phyloP scores from a whole-genome alignment of 1,284 basidiomycete species.

The Ustilago cynodontis region DNA sequence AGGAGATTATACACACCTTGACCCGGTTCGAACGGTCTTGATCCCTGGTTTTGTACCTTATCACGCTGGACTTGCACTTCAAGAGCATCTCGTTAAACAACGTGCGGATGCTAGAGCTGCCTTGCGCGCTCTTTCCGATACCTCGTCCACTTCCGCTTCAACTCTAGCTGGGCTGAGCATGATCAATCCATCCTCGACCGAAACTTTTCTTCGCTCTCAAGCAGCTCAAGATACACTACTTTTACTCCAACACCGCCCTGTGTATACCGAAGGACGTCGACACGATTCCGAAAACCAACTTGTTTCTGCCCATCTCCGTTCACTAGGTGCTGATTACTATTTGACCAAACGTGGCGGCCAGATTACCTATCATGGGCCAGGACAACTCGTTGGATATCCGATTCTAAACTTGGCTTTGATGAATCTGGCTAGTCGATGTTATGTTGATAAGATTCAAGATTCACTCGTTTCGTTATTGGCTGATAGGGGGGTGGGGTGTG shows the following conservation, averaged over 20 bases:
- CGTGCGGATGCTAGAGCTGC: conserved; percentile 69
- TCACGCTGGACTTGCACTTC: conserved; percentile 58
- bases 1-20: conserved; percentile 25
- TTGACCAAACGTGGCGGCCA: conserved; percentile 88
- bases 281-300: conserved; percentile 72
- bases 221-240: conserved; percentile 73
- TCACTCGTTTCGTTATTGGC: conserved; percentile 76
- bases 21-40: conserved; percentile 44
- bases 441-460: conserved; percentile 80
- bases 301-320: conserved; percentile 78
- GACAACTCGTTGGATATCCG: conserved; percentile 95
- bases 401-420: conserved; percentile 82
- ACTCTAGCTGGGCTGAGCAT: conserved; percentile 72
- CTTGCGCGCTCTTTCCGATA: conserved; percentile 79
- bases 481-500: conserved; percentile 66
- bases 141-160: conserved; percentile 80
- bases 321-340: conserved; percentile 88
- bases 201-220: conserved; percentile 55
- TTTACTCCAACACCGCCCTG: conserved; percentile 83
- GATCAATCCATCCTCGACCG: conserved; percentile 73
- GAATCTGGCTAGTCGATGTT: conserved; percentile 75
- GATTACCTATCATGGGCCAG: conserved; percentile 96
- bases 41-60: conserved; percentile 67
- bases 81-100: conserved; percentile 63
- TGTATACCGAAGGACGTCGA: conserved; percentile 91